These are phyloP conservation scores for Poa annua DNA, from an alignment of 176 grass and related monocot genomes.

Conservation along the genomic window DNA sequence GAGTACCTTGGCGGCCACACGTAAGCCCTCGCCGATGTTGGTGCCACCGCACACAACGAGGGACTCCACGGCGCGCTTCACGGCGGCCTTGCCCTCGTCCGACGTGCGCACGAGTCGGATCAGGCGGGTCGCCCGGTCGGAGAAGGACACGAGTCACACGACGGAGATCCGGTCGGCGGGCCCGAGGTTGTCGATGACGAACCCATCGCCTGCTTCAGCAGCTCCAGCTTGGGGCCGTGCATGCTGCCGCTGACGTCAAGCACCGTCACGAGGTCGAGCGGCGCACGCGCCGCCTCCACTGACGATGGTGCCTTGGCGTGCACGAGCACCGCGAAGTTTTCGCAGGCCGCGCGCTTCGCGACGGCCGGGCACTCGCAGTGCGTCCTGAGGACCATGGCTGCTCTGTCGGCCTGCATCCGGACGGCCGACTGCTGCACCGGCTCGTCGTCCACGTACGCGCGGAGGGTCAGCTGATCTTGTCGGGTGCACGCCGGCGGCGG, in stretches of 20 bases:
- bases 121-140: not conserved
- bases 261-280: conserved; percentile 50
- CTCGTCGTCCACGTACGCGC: not conserved
- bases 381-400: conserved; percentile 27
- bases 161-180: not conserved
- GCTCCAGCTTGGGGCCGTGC: conserved; percentile 17
- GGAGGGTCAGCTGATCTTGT: not conserved
- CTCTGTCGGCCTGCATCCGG: not conserved
- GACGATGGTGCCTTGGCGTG: conserved; percentile 34
- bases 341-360: not conserved
- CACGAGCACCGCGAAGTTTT: conserved; percentile 42
- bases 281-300: conserved; percentile 14
- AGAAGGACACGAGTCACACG: not conserved
- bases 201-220: conserved; percentile 2
- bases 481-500: not conserved
- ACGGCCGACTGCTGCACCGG: not conserved
- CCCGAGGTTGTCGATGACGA: not conserved
- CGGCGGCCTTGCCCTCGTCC: not conserved
- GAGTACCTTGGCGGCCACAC: not conserved
- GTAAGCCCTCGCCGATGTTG: not conserved
- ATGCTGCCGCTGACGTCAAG: conserved; percentile 57
- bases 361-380: conserved; percentile 43
- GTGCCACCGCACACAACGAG: not conserved
- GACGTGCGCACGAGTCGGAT: not conserved
- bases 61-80: not conserved